These are phyloP conservation scores for Phytophthora sp. DNA, from an alignment of 352 stramenopile genomes.

Conservation along the genomic window DNA sequence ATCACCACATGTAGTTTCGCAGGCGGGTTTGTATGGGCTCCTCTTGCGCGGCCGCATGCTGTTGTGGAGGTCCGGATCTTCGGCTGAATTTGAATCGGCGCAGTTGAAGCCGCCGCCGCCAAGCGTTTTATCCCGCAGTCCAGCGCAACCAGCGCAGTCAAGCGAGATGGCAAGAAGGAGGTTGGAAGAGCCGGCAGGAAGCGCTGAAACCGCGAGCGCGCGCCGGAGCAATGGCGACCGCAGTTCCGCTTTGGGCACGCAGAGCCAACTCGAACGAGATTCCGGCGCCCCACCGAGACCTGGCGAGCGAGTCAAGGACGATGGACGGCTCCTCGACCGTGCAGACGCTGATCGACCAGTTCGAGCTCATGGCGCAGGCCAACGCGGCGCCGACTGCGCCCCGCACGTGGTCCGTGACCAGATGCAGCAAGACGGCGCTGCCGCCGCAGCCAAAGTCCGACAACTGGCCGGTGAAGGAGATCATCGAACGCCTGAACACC, in stretches of 20 bases:
- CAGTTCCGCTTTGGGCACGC: constrained; percentile 26
- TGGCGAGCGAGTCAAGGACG: background rate
- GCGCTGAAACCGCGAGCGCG: background rate
- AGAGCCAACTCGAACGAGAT: constrained; percentile 20
- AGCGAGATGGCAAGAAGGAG: constrained; percentile 2
- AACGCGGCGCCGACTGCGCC: constrained; percentile 4
- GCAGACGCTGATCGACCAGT: constrained; percentile 42
- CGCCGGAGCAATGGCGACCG: constrained; percentile 3
- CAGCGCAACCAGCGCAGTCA: too few relatives aligned
- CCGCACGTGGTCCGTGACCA: constrained; percentile 1
- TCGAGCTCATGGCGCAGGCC: constrained; percentile 36
- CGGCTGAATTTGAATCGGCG: constrained; percentile 6
- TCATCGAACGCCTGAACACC: constrained; percentile 18
- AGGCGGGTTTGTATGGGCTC: too few relatives aligned
- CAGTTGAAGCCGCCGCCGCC: constrained; percentile 14
- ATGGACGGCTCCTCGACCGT: constrained; percentile 29
- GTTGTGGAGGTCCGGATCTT: constrained; percentile 5
- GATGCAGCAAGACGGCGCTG: constrained; percentile 1
- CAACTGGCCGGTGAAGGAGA: constrained; percentile 18
- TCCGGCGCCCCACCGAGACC: background rate
- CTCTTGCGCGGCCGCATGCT: background rate
- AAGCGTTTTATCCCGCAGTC: constrained; percentile 20
- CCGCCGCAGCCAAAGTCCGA: constrained; percentile 15
- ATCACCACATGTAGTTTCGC: background rate
- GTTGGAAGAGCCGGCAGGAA: constrained; percentile 11